Base-by-base conservation (phyloP, 495 filamentous ascomycete genomes). In the Hypoxylon subgilvum region DNA sequence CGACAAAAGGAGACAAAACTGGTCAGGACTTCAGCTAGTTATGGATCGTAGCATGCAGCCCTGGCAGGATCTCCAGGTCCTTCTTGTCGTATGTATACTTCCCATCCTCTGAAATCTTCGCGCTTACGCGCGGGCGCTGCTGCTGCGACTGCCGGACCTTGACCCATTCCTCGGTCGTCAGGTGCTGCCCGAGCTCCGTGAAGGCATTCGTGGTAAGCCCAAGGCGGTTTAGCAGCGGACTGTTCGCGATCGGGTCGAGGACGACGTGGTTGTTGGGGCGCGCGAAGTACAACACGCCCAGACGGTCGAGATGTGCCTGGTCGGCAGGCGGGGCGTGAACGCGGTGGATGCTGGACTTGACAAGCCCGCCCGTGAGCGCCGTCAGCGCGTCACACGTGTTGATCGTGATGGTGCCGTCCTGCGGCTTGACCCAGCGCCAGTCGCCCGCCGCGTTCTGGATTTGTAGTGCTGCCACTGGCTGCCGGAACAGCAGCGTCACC, bases 401-500 rank as follows among this genome's bases (percentile, higher is more conserved):
- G 51, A 81, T 75, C 2, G 78, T 80, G 51, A 83, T 82, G 0
- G 74, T 80, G 1, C 76, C 79, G 17, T 80, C 72, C 23, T 78
- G 72, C 3, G 80, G 76, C 63, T 73, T 72, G 1, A 82, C 77
- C 50, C 73, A 79, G 57, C 78, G 78, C 79, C 79, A 82, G 14
- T 73, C 54, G 6, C 74, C 74, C 28, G 73, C 75, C 5, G 71
- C 64, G 18, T 76, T 76, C 14, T 67, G 67, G 36, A 82, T 72
- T 31, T 83, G 79, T 14, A 82, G 73, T 8, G 76, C 80, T 0
- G 77, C 79, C 1, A 83, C 77, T 1, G 78, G 77, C 59, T 82
- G 79, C 0, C 76, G 71, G 69, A 82, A 84, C 0, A 84, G 68
- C 14, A 85, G 66, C 1, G 81, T 84, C 14, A 84, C 53, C n/a